Evolutionary conservation across 768 basidiomycete species (phyloP), one percentile per base, ranked within the genome.

Genomic region (Kwoniella sp.): DNA sequence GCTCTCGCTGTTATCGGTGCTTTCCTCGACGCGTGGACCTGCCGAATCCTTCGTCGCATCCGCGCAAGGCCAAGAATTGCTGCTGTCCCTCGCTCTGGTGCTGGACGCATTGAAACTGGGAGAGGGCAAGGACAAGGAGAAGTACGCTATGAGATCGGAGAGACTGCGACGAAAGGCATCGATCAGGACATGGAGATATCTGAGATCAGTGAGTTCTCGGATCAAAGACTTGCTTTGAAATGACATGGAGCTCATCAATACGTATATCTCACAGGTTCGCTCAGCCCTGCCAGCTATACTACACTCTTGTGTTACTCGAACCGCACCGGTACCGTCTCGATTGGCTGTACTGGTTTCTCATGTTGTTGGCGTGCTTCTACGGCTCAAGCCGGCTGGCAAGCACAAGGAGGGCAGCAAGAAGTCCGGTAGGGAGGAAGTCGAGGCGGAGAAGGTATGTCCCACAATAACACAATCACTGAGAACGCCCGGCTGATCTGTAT

Each of bases 311-410:
- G 73, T 91, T 27, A 70, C 81, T 0, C 88, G 87, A 73, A 74
- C 85, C 0, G 82, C 82, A 29, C 80, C 85, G 25, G 81, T 81
- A 0, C 81, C 85, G 0, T 72, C 82, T 12, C 63, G 77, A 25
- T 75, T 80, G 17, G 73, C 84, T 0, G 82, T 88, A 1, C 81
- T 97, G 2, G 77, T 93, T 3, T 87, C 91, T 1, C 84, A 87
- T 8, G 83, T 87, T 1, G 77, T 91, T 54, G 87, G 88, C 67
- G 92, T 94, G 15, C 81, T 86, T 7, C 81, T 89, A 25, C 85
- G 87, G 21, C 81, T 93, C 27, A 71, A 72, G 21, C 59, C 62
- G 8, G 37, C 62, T n/a, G 64, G 71, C 55, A 60, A 64, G 48
- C 65, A 49, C 17, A 65, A 89, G 88, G 68, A 67, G 21, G 68